Base-by-base conservation (phyloP, 2,329 filamentous ascomycete species). In the Whalleya microplaca region DNA sequence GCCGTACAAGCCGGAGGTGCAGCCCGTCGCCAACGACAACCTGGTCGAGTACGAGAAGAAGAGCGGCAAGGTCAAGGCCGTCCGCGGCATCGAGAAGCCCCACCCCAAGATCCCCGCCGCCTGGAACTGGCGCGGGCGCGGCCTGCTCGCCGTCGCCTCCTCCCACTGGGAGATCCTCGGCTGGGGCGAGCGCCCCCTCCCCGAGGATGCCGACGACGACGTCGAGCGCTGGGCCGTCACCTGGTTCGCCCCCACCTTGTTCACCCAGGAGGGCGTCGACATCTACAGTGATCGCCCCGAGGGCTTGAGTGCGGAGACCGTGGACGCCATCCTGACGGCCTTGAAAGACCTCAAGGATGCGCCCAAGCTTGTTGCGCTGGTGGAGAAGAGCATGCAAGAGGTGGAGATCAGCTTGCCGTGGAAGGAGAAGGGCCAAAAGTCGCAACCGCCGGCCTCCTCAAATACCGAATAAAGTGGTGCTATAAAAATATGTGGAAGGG, bases 161-260 rank as follows among this genome's bases (percentile, higher is more conserved):
- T 88, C 84, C 45, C 86, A 91, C 68, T 96, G 92, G 92, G 90
- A 96, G 78, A 76, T 95, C 1, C 73, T 96, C 18, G 91, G 88
- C 2, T 93, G 85, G 80, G 91, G 91, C 4, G 82, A 88, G 69
- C 70, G 72, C 20, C 66, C 69, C 32, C 64, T 73, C 12, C 14
- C 41, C n/a, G 12, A 23, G 6, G 74, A 76, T 20, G 70, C 74
- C 14, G 68, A 53, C 2, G 66, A 61, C 5, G 67, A 58, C 8
- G 71, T 66, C 46, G 83, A 85, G 72, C 80, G 81, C 64, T 96
- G 90, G 90, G 85, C 84, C 1, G 90, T 96, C 14, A 96, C 90
- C 3, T 94, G 88, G 80, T 96, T 96, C 72, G 87, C 88, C 61
- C 87, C 90, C 68, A 96, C 90, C 21, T 64, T 93, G 44, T 96